Percentiles rank a stretch among this genome's conserved stretches.
Evolutionary conservation across 805 yeast genomes (phyloP).

Genomic region (Allodekkera sacchari): DNA sequence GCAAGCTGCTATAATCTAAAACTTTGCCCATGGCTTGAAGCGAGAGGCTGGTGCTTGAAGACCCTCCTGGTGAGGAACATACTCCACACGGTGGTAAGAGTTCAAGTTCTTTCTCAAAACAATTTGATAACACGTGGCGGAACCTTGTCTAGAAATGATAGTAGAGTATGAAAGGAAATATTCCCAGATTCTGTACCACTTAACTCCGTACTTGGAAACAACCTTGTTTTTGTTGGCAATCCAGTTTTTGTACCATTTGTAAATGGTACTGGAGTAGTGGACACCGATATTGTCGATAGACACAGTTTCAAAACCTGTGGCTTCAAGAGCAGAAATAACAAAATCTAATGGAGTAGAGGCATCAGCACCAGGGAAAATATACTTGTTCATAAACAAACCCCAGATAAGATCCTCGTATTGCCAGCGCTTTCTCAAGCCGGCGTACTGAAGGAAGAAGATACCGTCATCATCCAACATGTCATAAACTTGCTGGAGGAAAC

Average conservation of each 20-base stretch:
- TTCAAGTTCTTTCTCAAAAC: conserved; percentile 85
- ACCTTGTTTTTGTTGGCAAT: conserved; percentile 70
- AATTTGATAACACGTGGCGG: conserved; percentile 88
- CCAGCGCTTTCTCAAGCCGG: conserved; percentile 88
- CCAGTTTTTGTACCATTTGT: conserved; percentile 97
- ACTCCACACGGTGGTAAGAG: conserved; percentile 74
- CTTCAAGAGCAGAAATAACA: conserved; percentile 68
- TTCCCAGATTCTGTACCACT: conserved; percentile 94
- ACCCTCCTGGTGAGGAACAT: conserved; percentile 72
- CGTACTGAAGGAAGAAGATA: conserved; percentile 75
- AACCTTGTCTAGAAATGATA: conserved; percentile 85
- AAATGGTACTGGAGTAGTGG: conserved; percentile 82
- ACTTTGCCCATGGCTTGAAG: conserved; percentile 53
- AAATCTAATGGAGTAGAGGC: conserved; percentile 91
- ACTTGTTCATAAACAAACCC: conserved; percentile 96
- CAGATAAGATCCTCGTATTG: conserved; percentile 89
- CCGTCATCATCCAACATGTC: conserved; percentile 92
- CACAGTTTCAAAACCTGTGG: conserved; percentile 79
- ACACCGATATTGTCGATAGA: conserved; percentile 85
- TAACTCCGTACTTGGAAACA: conserved; percentile 71
- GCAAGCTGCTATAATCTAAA: too few species aligned
- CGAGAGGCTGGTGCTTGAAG: conserved; percentile 48
- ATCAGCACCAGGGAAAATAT: conserved; percentile 95
- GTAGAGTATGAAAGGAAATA: conserved; percentile 77
- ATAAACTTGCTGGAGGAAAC: conserved; percentile 72